Conservation (phyloP, 2,329 filamentous ascomycete genomes). For the Aspergillus fumigatiaffinis region DNA sequence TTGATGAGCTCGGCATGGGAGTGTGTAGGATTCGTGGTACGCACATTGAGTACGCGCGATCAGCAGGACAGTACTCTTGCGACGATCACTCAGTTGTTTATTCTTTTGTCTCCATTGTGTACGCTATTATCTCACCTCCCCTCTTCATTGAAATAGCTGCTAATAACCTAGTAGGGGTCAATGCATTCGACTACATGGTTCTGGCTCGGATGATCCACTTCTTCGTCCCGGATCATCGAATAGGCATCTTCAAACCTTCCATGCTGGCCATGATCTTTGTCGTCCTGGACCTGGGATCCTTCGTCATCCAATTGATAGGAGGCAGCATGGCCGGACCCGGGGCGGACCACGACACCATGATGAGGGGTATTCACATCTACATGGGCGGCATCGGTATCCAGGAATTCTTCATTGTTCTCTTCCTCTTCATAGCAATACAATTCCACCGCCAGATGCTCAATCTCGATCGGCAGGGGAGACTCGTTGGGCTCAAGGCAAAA, state of each 20-base stretch:
- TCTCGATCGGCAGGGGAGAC: constrained; percentile 20
- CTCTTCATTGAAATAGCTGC: background rate
- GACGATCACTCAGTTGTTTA: constrained; percentile 4
- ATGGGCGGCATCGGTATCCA: constrained; percentile 54
- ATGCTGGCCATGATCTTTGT: constrained; percentile 43
- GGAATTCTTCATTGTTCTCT: constrained; percentile 49
- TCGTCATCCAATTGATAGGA: constrained; percentile 43
- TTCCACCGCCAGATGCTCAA: constrained; percentile 34
- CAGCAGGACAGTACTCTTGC: background rate
- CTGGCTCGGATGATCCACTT: constrained; percentile 41
- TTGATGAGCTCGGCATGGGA: constrained; percentile 45
- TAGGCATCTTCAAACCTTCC: constrained; percentile 34
- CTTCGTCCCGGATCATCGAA: constrained; percentile 31
- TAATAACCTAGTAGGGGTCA: constrained; percentile 32
- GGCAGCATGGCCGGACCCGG: constrained; percentile 31
- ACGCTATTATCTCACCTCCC: background rate
- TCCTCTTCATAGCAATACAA: constrained; percentile 38
- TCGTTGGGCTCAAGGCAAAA: constrained; percentile 19
- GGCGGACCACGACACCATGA: constrained; percentile 22
- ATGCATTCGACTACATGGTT: constrained; percentile 44
- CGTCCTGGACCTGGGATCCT: constrained; percentile 42
- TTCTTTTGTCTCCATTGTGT: constrained; percentile 10
- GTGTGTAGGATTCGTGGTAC: constrained; percentile 33
- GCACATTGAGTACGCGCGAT: constrained; percentile 16
- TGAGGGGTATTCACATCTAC: constrained; percentile 47